These are phyloP conservation scores for Panicum miliaceum DNA, from an alignment of 176 grass and related monocot species.

Conservation along the genomic window DNA sequence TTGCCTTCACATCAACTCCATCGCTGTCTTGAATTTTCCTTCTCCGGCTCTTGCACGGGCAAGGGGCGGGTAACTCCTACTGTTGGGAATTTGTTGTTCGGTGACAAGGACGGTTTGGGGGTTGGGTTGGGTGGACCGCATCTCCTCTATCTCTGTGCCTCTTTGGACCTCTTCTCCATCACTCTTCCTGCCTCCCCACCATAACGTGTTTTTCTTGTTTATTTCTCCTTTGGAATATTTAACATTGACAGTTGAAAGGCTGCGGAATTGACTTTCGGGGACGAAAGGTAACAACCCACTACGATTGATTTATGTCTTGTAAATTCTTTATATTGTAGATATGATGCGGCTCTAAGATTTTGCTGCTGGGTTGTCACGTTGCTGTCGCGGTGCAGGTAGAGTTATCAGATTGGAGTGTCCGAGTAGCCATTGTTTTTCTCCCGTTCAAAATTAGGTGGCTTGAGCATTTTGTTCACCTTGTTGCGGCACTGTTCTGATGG, in stretches of 20 bases:
- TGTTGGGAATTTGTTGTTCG: conserved; percentile 21
- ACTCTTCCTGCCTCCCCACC: neutral
- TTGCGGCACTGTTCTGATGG: neutral
- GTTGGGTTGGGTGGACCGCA: neutral
- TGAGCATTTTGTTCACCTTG: neutral
- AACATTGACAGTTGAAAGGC: neutral
- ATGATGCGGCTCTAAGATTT: neutral
- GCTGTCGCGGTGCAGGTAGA: neutral
- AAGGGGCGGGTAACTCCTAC: neutral
- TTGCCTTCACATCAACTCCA: conserved; percentile 28
- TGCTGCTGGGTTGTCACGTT: neutral
- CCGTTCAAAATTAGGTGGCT: neutral
- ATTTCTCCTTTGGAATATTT: neutral
- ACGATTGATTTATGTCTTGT: too few species aligned
- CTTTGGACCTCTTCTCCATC: neutral
- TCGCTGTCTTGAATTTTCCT: conserved; percentile 31
- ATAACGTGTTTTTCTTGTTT: neutral
- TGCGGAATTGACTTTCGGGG: neutral
- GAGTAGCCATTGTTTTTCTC: neutral
- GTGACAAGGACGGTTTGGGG: conserved; percentile 32
- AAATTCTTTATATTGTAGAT: neutral
- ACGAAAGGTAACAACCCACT: neutral
- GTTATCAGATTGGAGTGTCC: neutral
- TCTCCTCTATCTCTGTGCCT: neutral
- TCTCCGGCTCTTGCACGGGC: neutral